Evolutionary conservation across 2,329 filamentous ascomycete species (phyloP).

Genomic region (Scedosporium dehoogii): DNA sequence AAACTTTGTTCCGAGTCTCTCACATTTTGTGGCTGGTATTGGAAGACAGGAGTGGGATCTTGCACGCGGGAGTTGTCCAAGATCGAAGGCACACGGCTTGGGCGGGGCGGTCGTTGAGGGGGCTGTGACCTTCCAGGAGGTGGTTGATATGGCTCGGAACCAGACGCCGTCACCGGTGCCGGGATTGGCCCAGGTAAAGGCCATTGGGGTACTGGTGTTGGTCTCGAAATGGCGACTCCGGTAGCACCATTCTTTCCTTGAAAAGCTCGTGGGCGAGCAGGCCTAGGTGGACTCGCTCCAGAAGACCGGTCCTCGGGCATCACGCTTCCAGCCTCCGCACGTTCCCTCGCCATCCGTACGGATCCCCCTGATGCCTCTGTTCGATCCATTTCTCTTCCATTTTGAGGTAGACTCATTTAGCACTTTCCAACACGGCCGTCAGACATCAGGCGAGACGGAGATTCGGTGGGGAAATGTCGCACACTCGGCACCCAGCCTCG

Average conservation of each 20-base stretch:
- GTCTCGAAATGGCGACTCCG: constrained; percentile 41
- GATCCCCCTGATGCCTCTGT: constrained; percentile 33
- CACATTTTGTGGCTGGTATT: constrained; percentile 27
- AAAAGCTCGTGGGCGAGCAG: constrained; percentile 21
- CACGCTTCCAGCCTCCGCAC: constrained; percentile 32
- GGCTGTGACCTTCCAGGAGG: constrained; percentile 39
- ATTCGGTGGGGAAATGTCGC: neutral
- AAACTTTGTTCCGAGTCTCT: constrained; percentile 25
- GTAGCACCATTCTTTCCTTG: constrained; percentile 24
- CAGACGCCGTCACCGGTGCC: constrained; percentile 19
- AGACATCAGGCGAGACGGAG: neutral
- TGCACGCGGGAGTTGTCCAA: constrained; percentile 34
- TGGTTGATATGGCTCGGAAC: constrained; percentile 36
- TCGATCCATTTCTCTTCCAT: constrained; percentile 44
- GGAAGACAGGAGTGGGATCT: constrained; percentile 45
- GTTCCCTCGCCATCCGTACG: constrained; percentile 44
- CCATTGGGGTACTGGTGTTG: constrained; percentile 41
- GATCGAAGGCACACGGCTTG: constrained; percentile 26
- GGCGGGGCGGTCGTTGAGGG: constrained; percentile 49
- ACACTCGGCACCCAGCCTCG: neutral
- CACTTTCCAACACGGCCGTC: constrained; percentile 1
- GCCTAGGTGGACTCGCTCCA: constrained; percentile 16
- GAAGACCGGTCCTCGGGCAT: constrained; percentile 17
- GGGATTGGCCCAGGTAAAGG: constrained; percentile 33
- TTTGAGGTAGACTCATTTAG: constrained; percentile 46